Percentiles rank a stretch among this genome's conserved stretches.
These are phyloP conservation scores for Aspergillus taichungensis DNA, from an alignment of 495 filamentous ascomycete genomes.

Conservation along the genomic window DNA sequence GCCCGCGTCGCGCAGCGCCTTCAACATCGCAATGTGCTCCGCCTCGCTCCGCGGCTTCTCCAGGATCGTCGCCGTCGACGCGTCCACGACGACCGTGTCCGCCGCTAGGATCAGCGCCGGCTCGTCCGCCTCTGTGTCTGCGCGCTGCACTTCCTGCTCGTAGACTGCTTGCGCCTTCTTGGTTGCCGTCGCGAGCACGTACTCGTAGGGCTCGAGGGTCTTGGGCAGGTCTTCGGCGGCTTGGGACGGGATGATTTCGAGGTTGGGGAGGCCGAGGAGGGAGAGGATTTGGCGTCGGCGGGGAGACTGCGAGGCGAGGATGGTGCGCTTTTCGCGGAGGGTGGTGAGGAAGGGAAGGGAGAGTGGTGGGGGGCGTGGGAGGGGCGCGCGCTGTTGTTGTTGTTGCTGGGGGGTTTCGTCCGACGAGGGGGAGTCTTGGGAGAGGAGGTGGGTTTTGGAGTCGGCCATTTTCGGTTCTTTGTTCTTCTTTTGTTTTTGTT, in stretches of 20 bases:
- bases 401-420: conserved; percentile 19
- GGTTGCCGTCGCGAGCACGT: conserved; percentile 78
- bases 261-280: conserved; percentile 60
- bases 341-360: conserved; percentile 65
- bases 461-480: conserved; percentile 21
- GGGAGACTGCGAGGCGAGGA: conserved; percentile 84
- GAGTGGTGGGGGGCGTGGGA: conserved; percentile 53
- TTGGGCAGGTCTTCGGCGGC: conserved; percentile 79
- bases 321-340: conserved; percentile 63
- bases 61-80: conserved; percentile 54
- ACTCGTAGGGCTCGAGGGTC: conserved; percentile 71
- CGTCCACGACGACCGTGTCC: conserved; percentile 80
- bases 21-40: conserved; percentile 79
- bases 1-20: conserved; percentile 61
- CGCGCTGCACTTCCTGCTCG: conserved; percentile 41
- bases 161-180: conserved; percentile 80
- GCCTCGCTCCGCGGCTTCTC: conserved; percentile 79
- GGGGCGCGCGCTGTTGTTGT: conserved; percentile 17
- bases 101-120: conserved; percentile 83
- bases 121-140: conserved; percentile 52
- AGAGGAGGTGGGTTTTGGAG: conserved; percentile 25
- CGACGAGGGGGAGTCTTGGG: conserved; percentile 26
- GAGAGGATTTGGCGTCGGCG: conserved; percentile 69
- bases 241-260: conserved; percentile 77
- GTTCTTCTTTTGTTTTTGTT: not conserved